Percentiles rank a stretch among this genome's conserved stretches.
Conservation (phyloP, 208 protist genomes). For the Blechomonas ayalai region DNA sequence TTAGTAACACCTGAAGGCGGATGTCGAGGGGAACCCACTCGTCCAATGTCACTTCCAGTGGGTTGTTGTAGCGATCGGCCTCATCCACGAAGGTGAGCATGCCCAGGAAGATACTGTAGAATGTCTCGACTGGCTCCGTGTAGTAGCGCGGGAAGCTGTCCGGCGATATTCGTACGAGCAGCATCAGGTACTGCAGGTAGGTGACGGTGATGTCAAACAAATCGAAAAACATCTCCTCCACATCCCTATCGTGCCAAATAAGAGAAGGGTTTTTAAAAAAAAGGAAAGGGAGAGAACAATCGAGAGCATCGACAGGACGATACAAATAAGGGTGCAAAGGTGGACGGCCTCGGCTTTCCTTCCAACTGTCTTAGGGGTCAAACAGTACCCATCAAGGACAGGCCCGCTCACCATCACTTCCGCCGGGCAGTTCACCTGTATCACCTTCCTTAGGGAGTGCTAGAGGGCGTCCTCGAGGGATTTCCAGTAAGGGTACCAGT, state of each 20-base stretch:
- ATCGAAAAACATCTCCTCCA: constrained; percentile 57
- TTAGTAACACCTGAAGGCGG: constrained; percentile 41
- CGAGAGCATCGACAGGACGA: neutral
- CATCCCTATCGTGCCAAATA: neutral
- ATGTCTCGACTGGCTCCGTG: constrained; percentile 15
- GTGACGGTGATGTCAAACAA: constrained; percentile 56
- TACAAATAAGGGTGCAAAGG: no score
- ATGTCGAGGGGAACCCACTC: constrained; percentile 57
- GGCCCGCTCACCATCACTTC: no score
- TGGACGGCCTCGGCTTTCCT: no score
- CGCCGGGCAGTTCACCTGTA: no score
- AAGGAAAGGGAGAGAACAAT: constrained; percentile 8
- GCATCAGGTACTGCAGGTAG: constrained; percentile 66
- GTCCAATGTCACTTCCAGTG: constrained; percentile 25
- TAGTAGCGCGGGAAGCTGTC: constrained; percentile 35
- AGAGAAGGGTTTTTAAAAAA: constrained; percentile 3
- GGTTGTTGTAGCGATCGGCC: constrained; percentile 26
- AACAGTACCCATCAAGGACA: no score
- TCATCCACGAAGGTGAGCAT: constrained; percentile 9
- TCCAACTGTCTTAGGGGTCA: no score
- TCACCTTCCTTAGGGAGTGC: no score
- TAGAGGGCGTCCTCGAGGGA: no score
- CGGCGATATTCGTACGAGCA: constrained; percentile 44
- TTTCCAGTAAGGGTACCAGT: no score
- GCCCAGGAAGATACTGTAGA: constrained; percentile 27